Evolutionary conservation across 2,329 filamentous ascomycete genomes (phyloP), one percentile per base, ranked within the genome.

Genomic region (Myriosclerotinia curreyana): DNA sequence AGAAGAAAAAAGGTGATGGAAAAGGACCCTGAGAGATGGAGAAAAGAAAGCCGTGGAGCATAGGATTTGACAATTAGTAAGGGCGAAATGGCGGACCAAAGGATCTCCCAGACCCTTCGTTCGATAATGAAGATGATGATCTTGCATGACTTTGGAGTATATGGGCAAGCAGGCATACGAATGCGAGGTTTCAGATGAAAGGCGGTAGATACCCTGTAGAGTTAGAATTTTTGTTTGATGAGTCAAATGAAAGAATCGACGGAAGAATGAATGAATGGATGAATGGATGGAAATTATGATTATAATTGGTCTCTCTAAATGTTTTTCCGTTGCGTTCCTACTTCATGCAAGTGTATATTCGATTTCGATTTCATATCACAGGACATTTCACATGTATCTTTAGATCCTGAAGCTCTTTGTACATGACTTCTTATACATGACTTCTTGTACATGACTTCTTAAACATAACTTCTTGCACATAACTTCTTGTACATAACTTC

Each of bases 161-260:
- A 36, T 48, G 42, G 40, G 31, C 28, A 58, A n/a, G n/a, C n/a
- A 46, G 42, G 54, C 8, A 46, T 46, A 36, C 5, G 42, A 48
- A 46, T 58, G 42, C 42, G 28, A 58, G 11, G 48, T 36, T 38
- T 25, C 28, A 36, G n/a, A n/a, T n/a, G n/a, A 20, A 58, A 11
- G 31, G 28, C 36, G 42, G 14, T 58, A 58, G 55, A 58, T 58
- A 58, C 55, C 55, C 55, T 28, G 42, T 48, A 58, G n/a, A 48
- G 14, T 36, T 58, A 12, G 55, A 36, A 48, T 31, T 58, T 54
- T 46, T 15, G 48, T 6, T n/a, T n/a, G n/a, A n/a, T n/a, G n/a
- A n/a, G n/a, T n/a, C n/a, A n/a, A n/a, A n/a, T n/a, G n/a, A n/a
- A n/a, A n/a, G n/a, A n/a, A n/a, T n/a, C n/a, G n/a, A n/a, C n/a